Conservation (phyloP, 2,329 filamentous ascomycete species). For the Elsinoe batatas region DNA sequence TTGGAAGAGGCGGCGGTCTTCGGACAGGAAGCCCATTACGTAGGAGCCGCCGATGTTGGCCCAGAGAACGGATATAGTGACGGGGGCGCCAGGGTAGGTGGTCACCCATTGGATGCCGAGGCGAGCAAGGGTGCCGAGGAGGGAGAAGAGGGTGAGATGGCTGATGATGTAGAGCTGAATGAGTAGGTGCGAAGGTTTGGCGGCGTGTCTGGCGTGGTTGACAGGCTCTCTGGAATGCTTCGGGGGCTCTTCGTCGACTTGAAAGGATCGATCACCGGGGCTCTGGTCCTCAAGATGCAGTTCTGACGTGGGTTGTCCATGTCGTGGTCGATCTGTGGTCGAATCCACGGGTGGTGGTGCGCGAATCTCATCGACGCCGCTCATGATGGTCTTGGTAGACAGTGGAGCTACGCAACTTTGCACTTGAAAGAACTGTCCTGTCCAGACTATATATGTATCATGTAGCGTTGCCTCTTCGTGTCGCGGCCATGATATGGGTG, state of each 20-base stretch:
- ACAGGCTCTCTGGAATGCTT: conserved; percentile 44
- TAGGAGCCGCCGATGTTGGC: conserved; percentile 75
- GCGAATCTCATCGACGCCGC: conserved; percentile 14
- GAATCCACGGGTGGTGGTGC: conserved; percentile 17
- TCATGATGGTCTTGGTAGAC: background rate
- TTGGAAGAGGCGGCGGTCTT: conserved; percentile 67
- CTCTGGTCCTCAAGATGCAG: background rate
- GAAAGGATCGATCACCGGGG: conserved; percentile 8
- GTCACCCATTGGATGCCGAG: conserved; percentile 72
- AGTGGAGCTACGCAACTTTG: no score
- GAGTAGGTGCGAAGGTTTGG: background rate
- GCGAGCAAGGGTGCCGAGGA: conserved; percentile 74
- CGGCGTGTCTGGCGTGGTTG: background rate
- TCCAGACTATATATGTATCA: no score
- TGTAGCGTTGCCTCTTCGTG: no score
- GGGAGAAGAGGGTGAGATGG: conserved; percentile 75
- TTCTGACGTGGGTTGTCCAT: background rate
- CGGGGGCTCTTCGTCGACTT: conserved; percentile 10
- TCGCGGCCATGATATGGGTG: no score
- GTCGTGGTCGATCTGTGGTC: background rate
- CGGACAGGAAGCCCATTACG: conserved; percentile 74
- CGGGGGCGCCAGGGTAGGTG: conserved; percentile 64
- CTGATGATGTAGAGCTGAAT: conserved; percentile 54
- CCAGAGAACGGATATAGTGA: conserved; percentile 70
- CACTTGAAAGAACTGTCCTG: background rate